phyloP scores from a whole-genome alignment of 208 protist species.

The Histomonas meleagridis region DNA sequence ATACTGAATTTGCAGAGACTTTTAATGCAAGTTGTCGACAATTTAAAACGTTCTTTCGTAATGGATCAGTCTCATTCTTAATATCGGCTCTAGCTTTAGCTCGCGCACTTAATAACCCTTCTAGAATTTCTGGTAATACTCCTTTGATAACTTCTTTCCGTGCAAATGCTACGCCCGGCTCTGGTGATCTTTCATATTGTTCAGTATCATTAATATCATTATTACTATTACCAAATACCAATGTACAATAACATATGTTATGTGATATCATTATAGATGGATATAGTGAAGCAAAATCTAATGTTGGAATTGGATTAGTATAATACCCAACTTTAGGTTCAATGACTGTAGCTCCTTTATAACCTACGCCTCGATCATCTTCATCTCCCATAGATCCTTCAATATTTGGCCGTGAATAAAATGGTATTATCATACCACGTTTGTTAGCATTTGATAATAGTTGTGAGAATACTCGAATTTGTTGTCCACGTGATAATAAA shows the following conservation, averaged over 20 bases:
- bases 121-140: conserved; percentile 44
- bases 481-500: conserved; percentile 87
- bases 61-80: conserved; percentile 56
- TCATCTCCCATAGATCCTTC: conserved; percentile 32
- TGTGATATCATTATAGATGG: conserved; percentile 99
- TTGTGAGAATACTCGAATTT: conserved; percentile 84
- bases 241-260: conserved; percentile 96
- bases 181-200: conserved; percentile 52
- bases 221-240: conserved; percentile 48
- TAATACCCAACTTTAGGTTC: conserved; percentile 56
- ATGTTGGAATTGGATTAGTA: conserved; percentile 72
- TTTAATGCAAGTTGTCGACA: conserved; percentile 86
- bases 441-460: conserved; percentile 60
- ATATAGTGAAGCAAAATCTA: conserved; percentile 98
- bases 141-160: conserved; percentile 47
- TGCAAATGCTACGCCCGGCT: conserved; percentile 60
- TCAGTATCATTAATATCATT: conserved; percentile 38
- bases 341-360: conserved; percentile 92
- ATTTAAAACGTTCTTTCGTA: conserved; percentile 70
- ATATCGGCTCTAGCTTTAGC: conserved; percentile 66
- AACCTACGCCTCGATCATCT: too few relatives aligned
- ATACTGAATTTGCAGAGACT: conserved; percentile 95
- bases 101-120: conserved; percentile 68
- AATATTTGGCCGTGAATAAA: neutral
- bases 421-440: conserved; percentile 44